These are phyloP conservation scores for Phaseolus lunatus DNA, from an alignment of 306 rosid genomes.

Conservation along the genomic window DNA sequence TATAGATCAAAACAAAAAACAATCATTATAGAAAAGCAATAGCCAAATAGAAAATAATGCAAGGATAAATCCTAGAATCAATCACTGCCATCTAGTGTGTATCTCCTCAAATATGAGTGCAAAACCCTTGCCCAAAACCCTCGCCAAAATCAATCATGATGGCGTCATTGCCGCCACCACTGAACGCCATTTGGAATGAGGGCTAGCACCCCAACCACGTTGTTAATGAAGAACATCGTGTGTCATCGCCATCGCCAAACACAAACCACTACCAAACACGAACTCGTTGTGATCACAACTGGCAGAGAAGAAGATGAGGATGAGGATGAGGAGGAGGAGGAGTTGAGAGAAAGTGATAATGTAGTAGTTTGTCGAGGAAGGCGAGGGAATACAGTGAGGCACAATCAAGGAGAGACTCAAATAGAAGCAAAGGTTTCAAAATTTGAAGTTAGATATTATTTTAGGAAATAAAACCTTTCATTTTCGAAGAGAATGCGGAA, in stretches of 20 bases:
- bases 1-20: neutral
- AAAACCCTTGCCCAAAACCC: slow-evolving; percentile 74
- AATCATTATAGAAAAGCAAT: neutral
- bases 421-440: too few species aligned
- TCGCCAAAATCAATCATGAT: too few species aligned
- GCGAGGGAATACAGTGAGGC: too few species aligned
- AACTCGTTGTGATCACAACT: slow-evolving; percentile 67
- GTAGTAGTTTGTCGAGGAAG: slow-evolving; percentile 61
- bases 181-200: slow-evolving; percentile 91
- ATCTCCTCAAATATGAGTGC: slow-evolving; percentile 83
- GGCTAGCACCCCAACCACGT: slow-evolving; percentile 63
- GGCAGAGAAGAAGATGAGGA: slow-evolving; percentile 56
- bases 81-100: slow-evolving; percentile 86
- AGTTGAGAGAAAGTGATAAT: neutral
- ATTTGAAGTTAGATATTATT: too few species aligned
- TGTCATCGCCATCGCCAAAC: slow-evolving; percentile 97
- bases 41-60: slow-evolving; percentile 40
- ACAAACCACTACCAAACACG: slow-evolving; percentile 87
- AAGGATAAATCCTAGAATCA: slow-evolving; percentile 81
- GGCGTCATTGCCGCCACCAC: slow-evolving; percentile 95
- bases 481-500: too few species aligned
- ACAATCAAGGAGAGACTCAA: too few species aligned
- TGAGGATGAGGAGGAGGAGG: neutral
- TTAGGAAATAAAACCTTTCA: too few species aligned
- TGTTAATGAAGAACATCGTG: slow-evolving; percentile 86